phyloP scores from a whole-genome alignment of 2,329 filamentous ascomycete species.

The Iodosphaeria phyllophila region DNA sequence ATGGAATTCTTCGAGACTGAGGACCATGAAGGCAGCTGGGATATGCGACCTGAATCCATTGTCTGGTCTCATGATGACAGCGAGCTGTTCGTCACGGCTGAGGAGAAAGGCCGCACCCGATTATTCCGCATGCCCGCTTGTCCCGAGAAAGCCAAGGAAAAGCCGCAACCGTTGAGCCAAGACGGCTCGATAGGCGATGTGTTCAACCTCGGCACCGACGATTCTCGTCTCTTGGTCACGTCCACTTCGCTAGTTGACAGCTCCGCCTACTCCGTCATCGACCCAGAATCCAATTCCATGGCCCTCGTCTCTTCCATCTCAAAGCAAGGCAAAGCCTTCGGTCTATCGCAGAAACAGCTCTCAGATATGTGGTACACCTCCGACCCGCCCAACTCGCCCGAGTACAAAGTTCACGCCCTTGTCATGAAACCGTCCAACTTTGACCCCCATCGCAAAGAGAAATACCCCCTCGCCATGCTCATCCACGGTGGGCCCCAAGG shows the following conservation, averaged over 20 bases:
- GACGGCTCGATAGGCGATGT: conserved; percentile 36
- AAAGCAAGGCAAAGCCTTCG: conserved; percentile 45
- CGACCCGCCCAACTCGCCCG: conserved; percentile 44
- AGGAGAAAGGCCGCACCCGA: conserved; percentile 43
- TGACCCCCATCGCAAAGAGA: conserved; percentile 45
- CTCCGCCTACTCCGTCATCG: conserved; percentile 45
- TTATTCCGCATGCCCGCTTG: conserved; percentile 43
- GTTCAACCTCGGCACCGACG: conserved; percentile 26
- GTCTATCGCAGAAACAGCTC: conserved; percentile 43
- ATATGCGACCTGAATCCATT: conserved; percentile 35
- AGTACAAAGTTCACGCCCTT: conserved; percentile 50
- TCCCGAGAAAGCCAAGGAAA: conserved; percentile 25
- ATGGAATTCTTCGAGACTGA: conserved; percentile 42
- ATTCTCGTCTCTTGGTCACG: conserved; percentile 38
- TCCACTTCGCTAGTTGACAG: conserved; percentile 55
- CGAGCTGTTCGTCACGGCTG: conserved; percentile 54
- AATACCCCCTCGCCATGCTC: conserved; percentile 61
- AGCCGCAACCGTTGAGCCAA: conserved; percentile 29
- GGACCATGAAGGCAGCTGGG: conserved; percentile 46
- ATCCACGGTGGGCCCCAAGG: conserved; percentile 74
- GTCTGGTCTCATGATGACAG: conserved; percentile 39
- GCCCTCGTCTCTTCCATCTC: conserved; percentile 3
- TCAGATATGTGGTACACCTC: conserved; percentile 50
- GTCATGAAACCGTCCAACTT: conserved; percentile 51
- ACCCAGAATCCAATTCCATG: conserved; percentile 9